Evolutionary conservation across 73 alveolate species (phyloP).

Genomic region (Loxodes magnus): DNA sequence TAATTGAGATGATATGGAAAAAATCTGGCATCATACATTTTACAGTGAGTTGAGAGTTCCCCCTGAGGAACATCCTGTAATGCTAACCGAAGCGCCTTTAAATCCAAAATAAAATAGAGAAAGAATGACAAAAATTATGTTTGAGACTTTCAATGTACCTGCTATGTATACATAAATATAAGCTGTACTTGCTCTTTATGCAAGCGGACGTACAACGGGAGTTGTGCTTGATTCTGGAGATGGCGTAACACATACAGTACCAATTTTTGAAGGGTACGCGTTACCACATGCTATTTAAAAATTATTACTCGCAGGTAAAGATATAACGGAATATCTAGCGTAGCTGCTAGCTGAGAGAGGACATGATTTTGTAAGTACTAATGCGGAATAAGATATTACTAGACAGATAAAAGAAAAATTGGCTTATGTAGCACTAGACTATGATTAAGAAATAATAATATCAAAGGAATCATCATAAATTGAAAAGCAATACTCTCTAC

Average conservation of each 20-base stretch:
- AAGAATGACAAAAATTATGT: constrained; percentile 66
- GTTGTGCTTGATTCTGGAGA: constrained; percentile 96
- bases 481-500: constrained; percentile 57
- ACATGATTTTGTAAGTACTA: constrained; percentile 32
- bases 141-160: constrained; percentile 79
- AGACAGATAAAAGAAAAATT: constrained; percentile 82
- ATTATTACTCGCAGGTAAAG: constrained; percentile 77
- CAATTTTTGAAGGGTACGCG: constrained; percentile 90
- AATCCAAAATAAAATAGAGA: constrained; percentile 75
- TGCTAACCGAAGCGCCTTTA: constrained; percentile 86
- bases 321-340: constrained; percentile 64
- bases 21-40: constrained; percentile 73
- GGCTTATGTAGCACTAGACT: constrained; percentile 79
- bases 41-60: constrained; percentile 70
- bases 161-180: constrained; percentile 84
- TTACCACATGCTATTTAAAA: constrained; percentile 71
- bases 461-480: constrained; percentile 12
- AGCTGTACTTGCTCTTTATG: constrained; percentile 87
- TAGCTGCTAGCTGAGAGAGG: constrained; percentile 43
- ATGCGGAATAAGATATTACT: constrained; percentile 72
- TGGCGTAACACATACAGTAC: constrained; percentile 93
- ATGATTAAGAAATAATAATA: constrained; percentile 51
- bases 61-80: constrained; percentile 69
- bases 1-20: constrained; percentile 74
- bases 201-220: constrained; percentile 95